Evolutionary conservation across 177 flowering plant genomes (phyloP).

Genomic region (Vitis hybrid): DNA sequence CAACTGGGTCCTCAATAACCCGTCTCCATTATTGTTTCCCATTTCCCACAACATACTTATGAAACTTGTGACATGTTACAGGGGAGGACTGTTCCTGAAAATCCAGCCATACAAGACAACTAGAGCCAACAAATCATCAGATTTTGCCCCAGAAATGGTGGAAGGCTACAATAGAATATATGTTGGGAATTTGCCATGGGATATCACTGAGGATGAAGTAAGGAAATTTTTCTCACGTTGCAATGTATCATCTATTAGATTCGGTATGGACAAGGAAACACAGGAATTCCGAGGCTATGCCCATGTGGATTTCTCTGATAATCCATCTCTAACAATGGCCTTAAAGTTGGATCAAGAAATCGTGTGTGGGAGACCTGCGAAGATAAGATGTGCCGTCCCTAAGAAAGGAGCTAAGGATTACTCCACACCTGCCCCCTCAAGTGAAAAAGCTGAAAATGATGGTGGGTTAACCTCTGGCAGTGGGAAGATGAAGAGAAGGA

Average conservation of each 20-base stretch:
- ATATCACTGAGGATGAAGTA: constrained; percentile 78
- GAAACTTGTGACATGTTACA: constrained; percentile 26
- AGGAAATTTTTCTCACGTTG: constrained; percentile 66
- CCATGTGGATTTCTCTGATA: constrained; percentile 84
- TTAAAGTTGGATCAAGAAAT: constrained; percentile 69
- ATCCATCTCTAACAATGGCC: constrained; percentile 54
- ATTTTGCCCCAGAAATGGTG: constrained; percentile 63
- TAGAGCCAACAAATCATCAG: constrained; percentile 28
- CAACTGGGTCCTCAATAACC: neutral
- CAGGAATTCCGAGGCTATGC: constrained; percentile 88
- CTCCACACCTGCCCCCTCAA: constrained; percentile 4
- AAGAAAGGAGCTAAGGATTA: constrained; percentile 22
- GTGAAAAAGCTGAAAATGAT: constrained; percentile 7
- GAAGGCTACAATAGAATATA: constrained; percentile 92
- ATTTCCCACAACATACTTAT: neutral
- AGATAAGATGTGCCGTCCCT: constrained; percentile 78
- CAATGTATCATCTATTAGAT: constrained; percentile 66
- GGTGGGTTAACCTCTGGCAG: neutral
- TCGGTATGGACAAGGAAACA: constrained; percentile 79
- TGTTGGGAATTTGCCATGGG: constrained; percentile 89
- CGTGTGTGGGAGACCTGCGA: constrained; percentile 74
- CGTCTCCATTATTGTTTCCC: neutral
- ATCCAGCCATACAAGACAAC: constrained; percentile 67
- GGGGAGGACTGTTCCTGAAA: constrained; percentile 87
- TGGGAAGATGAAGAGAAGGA: constrained; percentile 59